phyloP scores from a whole-genome alignment of 371 early-diverging fungal genomes.

The Mortierella sp. region DNA sequence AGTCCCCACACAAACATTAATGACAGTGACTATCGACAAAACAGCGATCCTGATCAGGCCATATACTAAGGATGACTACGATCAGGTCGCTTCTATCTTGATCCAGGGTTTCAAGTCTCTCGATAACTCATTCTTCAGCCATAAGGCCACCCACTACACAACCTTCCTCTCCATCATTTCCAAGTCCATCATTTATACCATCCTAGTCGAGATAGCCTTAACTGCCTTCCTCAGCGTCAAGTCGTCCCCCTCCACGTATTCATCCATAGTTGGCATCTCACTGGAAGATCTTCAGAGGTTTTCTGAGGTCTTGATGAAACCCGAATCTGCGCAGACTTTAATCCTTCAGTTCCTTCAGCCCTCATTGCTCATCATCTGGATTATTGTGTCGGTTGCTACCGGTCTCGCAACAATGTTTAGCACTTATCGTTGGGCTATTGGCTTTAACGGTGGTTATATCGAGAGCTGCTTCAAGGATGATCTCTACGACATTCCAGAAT shows the following conservation, averaged over 20 bases:
- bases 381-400: conserved; percentile 6
- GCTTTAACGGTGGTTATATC: neutral
- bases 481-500: conserved; percentile 26
- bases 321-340: conserved; percentile 9
- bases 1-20: neutral
- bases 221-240: conserved; percentile 11
- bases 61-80: conserved; percentile 26
- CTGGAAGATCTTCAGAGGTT: conserved; percentile 9
- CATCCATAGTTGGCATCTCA: too few relatives aligned
- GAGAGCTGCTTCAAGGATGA: conserved; percentile 26
- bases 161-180: conserved; percentile 22
- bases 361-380: conserved; percentile 26
- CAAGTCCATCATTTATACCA: conserved; percentile 23
- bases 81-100: conserved; percentile 35
- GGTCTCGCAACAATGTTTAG: conserved; percentile 9
- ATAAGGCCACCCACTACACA: neutral
- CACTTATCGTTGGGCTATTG: neutral
- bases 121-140: conserved; percentile 14
- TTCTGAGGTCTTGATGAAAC: conserved; percentile 6
- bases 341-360: conserved; percentile 26
- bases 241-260: neutral
- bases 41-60: conserved; percentile 38
- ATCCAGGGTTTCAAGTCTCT: conserved; percentile 22
- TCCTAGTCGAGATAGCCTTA: conserved; percentile 22
- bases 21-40: conserved; percentile 12